Percentiles rank a stretch among this genome's conserved stretches.
Evolutionary conservation across 2,329 filamentous ascomycete genomes (phyloP).

Genomic region (Phaeosphaeriaceae sp.): DNA sequence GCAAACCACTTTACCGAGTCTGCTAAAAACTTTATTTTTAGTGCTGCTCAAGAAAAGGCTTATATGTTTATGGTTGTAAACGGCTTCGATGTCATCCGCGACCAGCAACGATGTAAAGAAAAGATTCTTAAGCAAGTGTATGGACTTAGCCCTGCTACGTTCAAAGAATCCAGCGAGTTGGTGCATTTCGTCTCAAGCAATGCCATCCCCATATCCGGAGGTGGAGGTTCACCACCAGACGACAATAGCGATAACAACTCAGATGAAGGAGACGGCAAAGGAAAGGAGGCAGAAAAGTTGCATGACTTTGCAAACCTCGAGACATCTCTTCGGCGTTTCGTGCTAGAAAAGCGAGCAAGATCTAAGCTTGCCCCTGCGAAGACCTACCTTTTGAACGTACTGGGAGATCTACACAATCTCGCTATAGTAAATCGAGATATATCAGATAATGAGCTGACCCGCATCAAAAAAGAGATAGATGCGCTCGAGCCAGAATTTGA

Average conservation of each 20-base stretch:
- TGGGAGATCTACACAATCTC: constrained; percentile 83
- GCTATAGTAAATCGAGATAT: constrained; percentile 88
- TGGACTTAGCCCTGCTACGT: constrained; percentile 86
- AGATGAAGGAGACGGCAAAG: constrained; percentile 64
- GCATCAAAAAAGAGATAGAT: constrained; percentile 80
- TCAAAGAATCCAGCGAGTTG: constrained; percentile 88
- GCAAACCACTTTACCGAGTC: constrained; percentile 98
- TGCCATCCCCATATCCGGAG: constrained; percentile 73
- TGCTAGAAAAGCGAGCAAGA: constrained; percentile 91
- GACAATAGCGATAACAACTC: constrained; percentile 51
- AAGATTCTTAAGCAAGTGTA: constrained; percentile 91
- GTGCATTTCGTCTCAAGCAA: constrained; percentile 99
- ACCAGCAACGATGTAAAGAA: constrained; percentile 89
- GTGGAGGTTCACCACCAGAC: constrained; percentile 41
- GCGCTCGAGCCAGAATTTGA: constrained; percentile 87
- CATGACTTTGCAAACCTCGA: constrained; percentile 91
- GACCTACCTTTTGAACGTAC: constrained; percentile 91
- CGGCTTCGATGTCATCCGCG: constrained; percentile 90
- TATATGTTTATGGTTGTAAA: constrained; percentile 99
- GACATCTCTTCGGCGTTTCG: constrained; percentile 86
- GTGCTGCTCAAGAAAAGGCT: constrained; percentile 93
- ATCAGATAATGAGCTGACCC: constrained; percentile 81
- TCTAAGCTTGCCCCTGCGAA: constrained; percentile 96
- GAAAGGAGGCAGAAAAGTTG: constrained; percentile 76
- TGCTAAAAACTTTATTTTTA: constrained; percentile 96